A percentile compares a stretch with the other conserved stretches of the same genome.
Evolutionary conservation across 805 yeast species (phyloP).

Genomic region (Kregervanrija delftensis): DNA sequence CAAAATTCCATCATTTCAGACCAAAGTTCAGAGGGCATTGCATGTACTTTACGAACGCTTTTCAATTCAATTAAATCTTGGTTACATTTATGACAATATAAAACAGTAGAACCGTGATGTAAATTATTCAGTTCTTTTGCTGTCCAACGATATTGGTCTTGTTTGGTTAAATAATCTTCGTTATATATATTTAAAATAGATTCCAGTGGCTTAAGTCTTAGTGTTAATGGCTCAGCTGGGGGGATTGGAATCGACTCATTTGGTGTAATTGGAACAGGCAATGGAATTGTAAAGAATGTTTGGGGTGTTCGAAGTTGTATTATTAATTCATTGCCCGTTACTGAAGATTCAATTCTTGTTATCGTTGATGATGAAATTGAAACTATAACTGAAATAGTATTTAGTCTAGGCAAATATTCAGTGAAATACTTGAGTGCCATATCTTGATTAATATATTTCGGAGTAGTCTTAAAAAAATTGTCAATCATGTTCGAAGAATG

Average conservation of each 20-base stretch:
- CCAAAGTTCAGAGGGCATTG: conserved; percentile 92
- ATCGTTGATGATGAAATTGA: not conserved
- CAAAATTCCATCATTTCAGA: conserved; percentile 93
- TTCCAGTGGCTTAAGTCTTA: too few relatives aligned
- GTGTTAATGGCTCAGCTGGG: too few relatives aligned
- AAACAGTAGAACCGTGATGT: not conserved
- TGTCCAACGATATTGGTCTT: conserved; percentile 22
- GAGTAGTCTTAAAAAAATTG: too few relatives aligned
- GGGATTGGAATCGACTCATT: too few relatives aligned
- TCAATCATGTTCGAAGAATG: too few relatives aligned
- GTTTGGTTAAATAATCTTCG: conserved; percentile 7
- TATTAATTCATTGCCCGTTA: too few relatives aligned
- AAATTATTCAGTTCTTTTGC: conserved; percentile 9
- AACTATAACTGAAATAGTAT: conserved; percentile 11
- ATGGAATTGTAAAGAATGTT: too few relatives aligned
- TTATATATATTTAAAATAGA: too few relatives aligned
- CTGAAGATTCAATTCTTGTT: too few relatives aligned
- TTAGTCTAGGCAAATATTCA: conserved; percentile 22
- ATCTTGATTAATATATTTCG: too few relatives aligned
- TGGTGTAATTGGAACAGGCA: too few relatives aligned
- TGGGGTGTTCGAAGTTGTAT: too few relatives aligned
- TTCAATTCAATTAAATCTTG: conserved; percentile 24
- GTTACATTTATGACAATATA: conserved; percentile 16
- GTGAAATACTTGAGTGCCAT: conserved; percentile 4
- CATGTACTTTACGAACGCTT: conserved; percentile 31